A percentile compares a stretch with the other conserved stretches of the same genome.
Evolutionary conservation across 1,284 basidiomycete species (phyloP).

Genomic region (Ceratobasidium sp.): DNA sequence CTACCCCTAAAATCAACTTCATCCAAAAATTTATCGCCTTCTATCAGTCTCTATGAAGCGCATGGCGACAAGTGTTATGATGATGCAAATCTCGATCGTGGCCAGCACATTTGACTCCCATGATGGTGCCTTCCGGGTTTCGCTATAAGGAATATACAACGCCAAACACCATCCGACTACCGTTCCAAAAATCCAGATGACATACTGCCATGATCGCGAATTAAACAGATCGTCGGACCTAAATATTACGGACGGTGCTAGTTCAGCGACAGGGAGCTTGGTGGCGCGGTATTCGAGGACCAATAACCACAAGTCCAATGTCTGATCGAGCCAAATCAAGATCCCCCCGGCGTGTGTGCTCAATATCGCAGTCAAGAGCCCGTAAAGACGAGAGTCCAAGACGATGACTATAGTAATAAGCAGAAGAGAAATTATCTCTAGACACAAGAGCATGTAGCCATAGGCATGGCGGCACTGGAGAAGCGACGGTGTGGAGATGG

Average conservation of each 20-base stretch:
- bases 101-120: slow-evolving; percentile 7
- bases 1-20: too few relatives aligned
- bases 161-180: background rate
- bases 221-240: background rate
- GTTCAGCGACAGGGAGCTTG: background rate
- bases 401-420: background rate
- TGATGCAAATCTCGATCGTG: background rate
- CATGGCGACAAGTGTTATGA: background rate
- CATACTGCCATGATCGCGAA: background rate
- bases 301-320: background rate
- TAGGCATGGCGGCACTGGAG: too few relatives aligned
- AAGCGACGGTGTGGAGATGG: too few relatives aligned
- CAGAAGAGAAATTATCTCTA: background rate
- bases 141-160: background rate
- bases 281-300: background rate
- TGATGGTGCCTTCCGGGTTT: background rate
- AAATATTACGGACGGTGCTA: background rate
- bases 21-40: too few relatives aligned
- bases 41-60: background rate
- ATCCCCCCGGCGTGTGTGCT: background rate
- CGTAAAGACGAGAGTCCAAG: background rate
- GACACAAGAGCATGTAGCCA: background rate
- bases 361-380: background rate
- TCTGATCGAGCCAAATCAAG: background rate
- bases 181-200: background rate